Evolutionary conservation across 2,329 filamentous ascomycete genomes (phyloP).

Genomic region (Tolypocladium ovalisporum): DNA sequence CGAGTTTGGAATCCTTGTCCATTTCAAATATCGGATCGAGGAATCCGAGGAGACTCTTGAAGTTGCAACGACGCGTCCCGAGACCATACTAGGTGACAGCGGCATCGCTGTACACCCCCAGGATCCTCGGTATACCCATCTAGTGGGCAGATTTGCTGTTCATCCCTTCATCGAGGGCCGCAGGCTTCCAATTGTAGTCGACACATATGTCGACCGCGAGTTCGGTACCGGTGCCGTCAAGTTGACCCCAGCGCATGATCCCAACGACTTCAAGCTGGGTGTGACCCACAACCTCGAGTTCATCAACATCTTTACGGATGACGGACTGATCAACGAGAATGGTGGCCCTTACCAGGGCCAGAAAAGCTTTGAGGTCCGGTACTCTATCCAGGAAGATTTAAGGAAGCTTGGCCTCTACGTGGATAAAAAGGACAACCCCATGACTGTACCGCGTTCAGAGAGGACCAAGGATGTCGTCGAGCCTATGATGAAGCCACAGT

Average conservation of each 20-base stretch:
- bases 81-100: constrained; percentile 91
- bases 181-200: constrained; percentile 72
- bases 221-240: constrained; percentile 97
- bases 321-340: constrained; percentile 81
- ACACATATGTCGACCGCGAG: constrained; percentile 80
- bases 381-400: constrained; percentile 72
- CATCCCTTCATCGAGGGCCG: constrained; percentile 79
- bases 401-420: constrained; percentile 81
- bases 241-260: constrained; percentile 89
- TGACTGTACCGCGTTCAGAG: constrained; percentile 83
- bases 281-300: constrained; percentile 76
- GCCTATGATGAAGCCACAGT: constrained; percentile 89
- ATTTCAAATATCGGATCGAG: constrained; percentile 88
- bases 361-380: constrained; percentile 87
- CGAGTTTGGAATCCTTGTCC: constrained; percentile 82
- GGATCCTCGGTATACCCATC: constrained; percentile 75
- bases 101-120: constrained; percentile 88
- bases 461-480: constrained; percentile 93
- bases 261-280: constrained; percentile 85
- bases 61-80: constrained; percentile 85
- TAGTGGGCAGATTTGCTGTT: constrained; percentile 73
- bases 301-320: constrained; percentile 89
- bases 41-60: constrained; percentile 73
- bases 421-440: constrained; percentile 89
- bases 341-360: constrained; percentile 71